Base-by-base conservation (phyloP, 495 filamentous ascomycete species). In the Penicillium cataractarum region DNA sequence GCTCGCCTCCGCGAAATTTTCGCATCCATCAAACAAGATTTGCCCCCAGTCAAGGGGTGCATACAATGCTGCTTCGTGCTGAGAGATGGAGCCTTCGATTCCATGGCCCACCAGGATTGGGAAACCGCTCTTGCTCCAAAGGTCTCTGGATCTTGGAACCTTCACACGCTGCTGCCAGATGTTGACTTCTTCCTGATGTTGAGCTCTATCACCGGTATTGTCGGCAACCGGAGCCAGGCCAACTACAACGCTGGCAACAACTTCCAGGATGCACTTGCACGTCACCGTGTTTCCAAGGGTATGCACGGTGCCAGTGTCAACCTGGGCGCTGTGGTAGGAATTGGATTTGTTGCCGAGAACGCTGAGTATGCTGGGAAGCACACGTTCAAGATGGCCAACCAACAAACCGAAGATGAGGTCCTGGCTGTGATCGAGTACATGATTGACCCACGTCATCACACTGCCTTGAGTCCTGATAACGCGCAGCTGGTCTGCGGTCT, bases 171-270 rank as follows among this genome's bases (percentile, higher is more conserved):
- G 12, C 52, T 35, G 9, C 52, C 52, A 24, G 19, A 55, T 33
- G 52, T 55, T 8, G 81, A 83, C 61, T 85, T 84, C 72, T 84
- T 83, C 72, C 55, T 79, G 44, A 63, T 81, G 60, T 65, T 76
- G 10, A 75, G 71, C 21, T 78, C 74, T 4, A 37, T 75, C 12
- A 59, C 72, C 8, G 73, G 67, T n/a, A 57, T 77, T 76, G 60
- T 75, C 9, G 81, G 76, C 9, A 66, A 74, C 4, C 58, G 66
- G 10, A 76, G 77, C 7, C 77, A 84, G 57, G 70, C 66, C 44
- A 80, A 80, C 65, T 84, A 84, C 62, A 62, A 67, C 8, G 78
- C 79, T 13, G 79, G 66, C 32, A 78, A 75, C 58, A 66, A 66
- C 6, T 84, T 80, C 65, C 70, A 82, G 40, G 81, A 83, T 51